These are phyloP conservation scores for Rhodotorula graminis DNA, from an alignment of 768 basidiomycete genomes.

Conservation along the genomic window DNA sequence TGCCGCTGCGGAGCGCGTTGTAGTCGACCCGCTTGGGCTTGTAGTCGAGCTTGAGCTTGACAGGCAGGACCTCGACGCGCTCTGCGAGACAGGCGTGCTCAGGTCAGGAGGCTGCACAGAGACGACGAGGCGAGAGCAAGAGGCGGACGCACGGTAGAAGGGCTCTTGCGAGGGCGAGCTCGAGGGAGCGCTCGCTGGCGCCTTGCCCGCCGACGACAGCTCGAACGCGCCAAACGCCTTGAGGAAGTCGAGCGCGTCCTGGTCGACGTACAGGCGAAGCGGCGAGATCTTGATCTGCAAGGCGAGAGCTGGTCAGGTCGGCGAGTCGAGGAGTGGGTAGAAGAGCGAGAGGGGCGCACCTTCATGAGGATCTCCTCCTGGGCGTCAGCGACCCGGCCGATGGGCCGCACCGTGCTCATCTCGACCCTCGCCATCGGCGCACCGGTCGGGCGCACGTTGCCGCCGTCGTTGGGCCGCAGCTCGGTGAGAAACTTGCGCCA, in stretches of 20 bases:
- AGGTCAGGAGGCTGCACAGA: not conserved
- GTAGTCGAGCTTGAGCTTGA: conserved; percentile 94
- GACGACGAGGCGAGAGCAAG: not conserved
- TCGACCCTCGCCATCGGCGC: conserved; percentile 92
- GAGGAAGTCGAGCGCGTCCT: conserved; percentile 95
- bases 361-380: conserved; percentile 56
- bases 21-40: conserved; percentile 97
- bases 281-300: conserved; percentile 80
- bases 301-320: not conserved
- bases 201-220: conserved; percentile 49
- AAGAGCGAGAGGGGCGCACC: not conserved
- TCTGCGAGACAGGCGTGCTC: conserved; percentile 52
- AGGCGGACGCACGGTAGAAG: conserved; percentile 63
- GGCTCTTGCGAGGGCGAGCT: conserved; percentile 55
- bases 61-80: conserved; percentile 87
- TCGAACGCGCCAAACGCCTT: conserved; percentile 94
- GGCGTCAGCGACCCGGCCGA: conserved; percentile 53
- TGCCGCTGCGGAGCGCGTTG: conserved; percentile 77
- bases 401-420: conserved; percentile 65
- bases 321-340: conserved; percentile 3
- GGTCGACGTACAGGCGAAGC: conserved; percentile 87
- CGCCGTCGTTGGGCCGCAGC: conserved; percentile 74
- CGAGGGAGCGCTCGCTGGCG: conserved; percentile 35
- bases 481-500: conserved; percentile 96
- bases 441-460: conserved; percentile 81